Evolutionary conservation across 2,329 filamentous ascomycete species (phyloP).

Genomic region (Scopulariopsis brevicaulis): DNA sequence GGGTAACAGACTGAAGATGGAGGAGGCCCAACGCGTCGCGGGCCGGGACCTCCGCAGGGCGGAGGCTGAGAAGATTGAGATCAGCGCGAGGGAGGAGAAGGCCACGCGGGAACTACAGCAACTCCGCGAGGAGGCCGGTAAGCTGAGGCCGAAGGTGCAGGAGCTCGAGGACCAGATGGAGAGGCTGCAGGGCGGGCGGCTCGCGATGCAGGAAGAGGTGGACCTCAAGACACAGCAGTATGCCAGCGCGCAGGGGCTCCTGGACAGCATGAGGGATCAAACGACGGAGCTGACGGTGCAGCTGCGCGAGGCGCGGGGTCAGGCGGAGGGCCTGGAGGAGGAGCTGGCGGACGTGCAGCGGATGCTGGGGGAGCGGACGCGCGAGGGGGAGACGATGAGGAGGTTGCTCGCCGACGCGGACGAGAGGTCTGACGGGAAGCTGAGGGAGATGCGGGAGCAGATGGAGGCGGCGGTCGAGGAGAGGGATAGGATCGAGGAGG

Average conservation of each 20-base stretch:
- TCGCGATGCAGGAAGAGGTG: constrained; percentile 63
- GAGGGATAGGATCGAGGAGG: constrained; percentile 83
- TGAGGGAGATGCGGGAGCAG: constrained; percentile 78
- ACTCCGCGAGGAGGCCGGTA: constrained; percentile 61
- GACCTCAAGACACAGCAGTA: constrained; percentile 80
- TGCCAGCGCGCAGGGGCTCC: constrained; percentile 69
- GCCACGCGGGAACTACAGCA: constrained; percentile 57
- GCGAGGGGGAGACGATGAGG: constrained; percentile 92
- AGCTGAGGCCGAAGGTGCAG: constrained; percentile 47
- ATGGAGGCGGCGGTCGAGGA: constrained; percentile 92
- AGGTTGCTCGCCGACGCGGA: constrained; percentile 79
- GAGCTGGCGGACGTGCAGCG: constrained; percentile 83
- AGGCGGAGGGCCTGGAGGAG: constrained; percentile 80
- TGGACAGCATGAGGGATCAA: constrained; percentile 90
- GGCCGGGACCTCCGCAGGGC: constrained; percentile 68
- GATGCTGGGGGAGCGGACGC: constrained; percentile 73
- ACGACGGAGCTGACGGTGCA: constrained; percentile 79
- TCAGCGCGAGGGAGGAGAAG: constrained; percentile 63
- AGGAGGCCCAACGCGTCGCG: constrained; percentile 65
- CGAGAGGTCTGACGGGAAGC: constrained; percentile 65
- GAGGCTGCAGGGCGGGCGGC: constrained; percentile 57
- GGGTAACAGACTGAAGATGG: constrained; percentile 57
- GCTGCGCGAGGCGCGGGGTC: constrained; percentile 76
- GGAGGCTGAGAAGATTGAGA: constrained; percentile 70
- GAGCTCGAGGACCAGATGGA: constrained; percentile 65